Conservation (phyloP, 257 asterid genomes). For the Primulina tabacum region DNA sequence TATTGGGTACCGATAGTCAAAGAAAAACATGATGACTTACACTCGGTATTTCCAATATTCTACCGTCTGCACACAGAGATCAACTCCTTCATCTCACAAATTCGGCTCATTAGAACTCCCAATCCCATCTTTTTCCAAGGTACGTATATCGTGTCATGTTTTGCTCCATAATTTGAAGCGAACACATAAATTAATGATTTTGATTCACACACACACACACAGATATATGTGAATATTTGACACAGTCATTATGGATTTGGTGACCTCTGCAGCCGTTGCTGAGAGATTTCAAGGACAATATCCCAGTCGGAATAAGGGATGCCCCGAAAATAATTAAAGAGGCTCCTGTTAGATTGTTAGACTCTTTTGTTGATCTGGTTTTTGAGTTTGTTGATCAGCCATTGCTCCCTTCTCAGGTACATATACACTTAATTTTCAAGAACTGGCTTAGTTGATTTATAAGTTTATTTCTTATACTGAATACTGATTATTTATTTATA, state of each 20-base stretch:
- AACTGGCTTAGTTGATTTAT: too few species aligned
- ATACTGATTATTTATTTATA: background rate
- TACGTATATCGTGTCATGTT: background rate
- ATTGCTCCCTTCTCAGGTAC: constrained; percentile 48
- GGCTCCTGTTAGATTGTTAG: constrained; percentile 25
- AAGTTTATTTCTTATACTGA: too few species aligned
- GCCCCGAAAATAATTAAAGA: constrained; percentile 16
- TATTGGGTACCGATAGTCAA: too few species aligned
- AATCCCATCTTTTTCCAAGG: constrained; percentile 20
- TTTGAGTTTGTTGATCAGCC: constrained; percentile 41
- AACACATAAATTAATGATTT: too few species aligned
- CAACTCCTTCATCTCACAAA: constrained; percentile 24
- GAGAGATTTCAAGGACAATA: constrained; percentile 22
- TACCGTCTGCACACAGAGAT: too few species aligned
- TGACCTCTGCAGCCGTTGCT: constrained; percentile 25
- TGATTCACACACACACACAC: too few species aligned
- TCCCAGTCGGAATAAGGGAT: background rate
- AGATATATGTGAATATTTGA: too few species aligned
- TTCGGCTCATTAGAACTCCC: constrained; percentile 18
- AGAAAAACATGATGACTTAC: too few species aligned
- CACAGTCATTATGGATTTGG: background rate
- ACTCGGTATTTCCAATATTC: too few species aligned
- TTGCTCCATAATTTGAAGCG: too few species aligned
- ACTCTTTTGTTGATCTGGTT: constrained; percentile 33
- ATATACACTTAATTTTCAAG: background rate